Conservation (phyloP, 768 basidiomycete species). For the Calocybe gangraenosa region DNA sequence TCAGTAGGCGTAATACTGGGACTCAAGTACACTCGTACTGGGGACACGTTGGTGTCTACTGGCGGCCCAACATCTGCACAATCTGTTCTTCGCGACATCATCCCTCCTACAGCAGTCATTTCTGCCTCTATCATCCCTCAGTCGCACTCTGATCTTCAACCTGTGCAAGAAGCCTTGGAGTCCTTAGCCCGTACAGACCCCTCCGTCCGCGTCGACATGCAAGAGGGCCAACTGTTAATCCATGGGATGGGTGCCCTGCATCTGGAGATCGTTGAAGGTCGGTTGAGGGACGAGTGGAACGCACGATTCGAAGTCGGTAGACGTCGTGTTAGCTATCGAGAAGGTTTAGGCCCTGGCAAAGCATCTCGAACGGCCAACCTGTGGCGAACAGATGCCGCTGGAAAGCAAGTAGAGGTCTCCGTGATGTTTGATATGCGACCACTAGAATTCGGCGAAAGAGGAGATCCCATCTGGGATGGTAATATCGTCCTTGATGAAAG, state of each 20-base stretch:
- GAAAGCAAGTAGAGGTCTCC: slow-evolving; percentile 46
- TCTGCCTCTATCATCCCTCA: slow-evolving; percentile 79
- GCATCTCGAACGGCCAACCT: slow-evolving; percentile 31
- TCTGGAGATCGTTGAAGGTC: slow-evolving; percentile 84
- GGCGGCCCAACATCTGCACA: slow-evolving; percentile 33
- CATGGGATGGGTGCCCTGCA: slow-evolving; percentile 85
- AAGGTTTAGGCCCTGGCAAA: slow-evolving; percentile 38
- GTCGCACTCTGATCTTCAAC: slow-evolving; percentile 72
- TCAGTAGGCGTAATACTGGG: slow-evolving; percentile 84
- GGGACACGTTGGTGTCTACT: slow-evolving; percentile 72
- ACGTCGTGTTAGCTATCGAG: slow-evolving; percentile 79
- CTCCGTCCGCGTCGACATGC: slow-evolving; percentile 74
- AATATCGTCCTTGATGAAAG: slow-evolving; percentile 62
- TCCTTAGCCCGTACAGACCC: slow-evolving; percentile 82
- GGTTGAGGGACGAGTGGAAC: slow-evolving; percentile 77
- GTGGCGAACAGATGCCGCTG: slow-evolving; percentile 64
- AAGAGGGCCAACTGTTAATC: slow-evolving; percentile 80
- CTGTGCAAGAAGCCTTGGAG: slow-evolving; percentile 72
- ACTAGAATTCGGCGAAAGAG: slow-evolving; percentile 49
- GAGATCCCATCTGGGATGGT: slow-evolving; percentile 71
- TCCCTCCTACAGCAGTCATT: slow-evolving; percentile 80
- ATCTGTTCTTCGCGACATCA: slow-evolving; percentile 55
- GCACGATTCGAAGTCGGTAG: slow-evolving; percentile 72
- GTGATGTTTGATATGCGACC: slow-evolving; percentile 55
- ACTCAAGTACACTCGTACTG: slow-evolving; percentile 79